phyloP scores from a whole-genome alignment of 2,329 filamentous ascomycete species.

The Colletotrichum acutatum region DNA sequence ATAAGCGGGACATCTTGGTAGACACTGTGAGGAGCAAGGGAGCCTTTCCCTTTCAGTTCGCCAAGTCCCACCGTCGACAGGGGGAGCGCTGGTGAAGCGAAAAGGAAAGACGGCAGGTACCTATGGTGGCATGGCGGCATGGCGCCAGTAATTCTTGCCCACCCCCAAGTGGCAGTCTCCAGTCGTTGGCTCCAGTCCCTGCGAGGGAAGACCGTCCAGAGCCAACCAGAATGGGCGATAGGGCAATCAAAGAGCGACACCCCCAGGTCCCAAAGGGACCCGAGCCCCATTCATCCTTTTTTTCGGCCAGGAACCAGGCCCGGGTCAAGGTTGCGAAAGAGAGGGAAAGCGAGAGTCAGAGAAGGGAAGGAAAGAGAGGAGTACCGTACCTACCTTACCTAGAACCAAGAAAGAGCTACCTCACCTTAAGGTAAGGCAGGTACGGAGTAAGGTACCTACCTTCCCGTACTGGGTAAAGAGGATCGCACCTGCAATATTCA shows the following conservation, averaged over 20 bases:
- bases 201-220: background rate
- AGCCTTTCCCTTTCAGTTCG: conserved; percentile 23
- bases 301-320: background rate
- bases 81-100: background rate
- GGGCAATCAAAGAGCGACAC: conserved; percentile 36
- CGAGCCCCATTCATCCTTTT: conserved; percentile 11
- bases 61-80: conserved; percentile 6
- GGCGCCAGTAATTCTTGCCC: background rate
- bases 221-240: conserved; percentile 24
- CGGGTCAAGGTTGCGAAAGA: background rate
- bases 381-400: no score
- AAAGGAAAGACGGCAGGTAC: conserved; percentile 33
- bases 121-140: conserved; percentile 20
- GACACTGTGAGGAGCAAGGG: conserved; percentile 23
- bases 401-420: background rate
- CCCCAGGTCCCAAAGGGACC: conserved; percentile 23
- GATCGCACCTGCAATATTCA: conserved; percentile 23
- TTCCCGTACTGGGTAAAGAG: background rate
- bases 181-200: conserved; percentile 24
- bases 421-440: no score
- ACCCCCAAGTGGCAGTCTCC: conserved; percentile 23
- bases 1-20: background rate
- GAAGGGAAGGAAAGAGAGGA: background rate
- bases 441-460: no score
- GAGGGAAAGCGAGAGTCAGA: background rate